Evolutionary conservation across 1,284 basidiomycete species (phyloP).

Genomic region (Polyporus tsugae): DNA sequence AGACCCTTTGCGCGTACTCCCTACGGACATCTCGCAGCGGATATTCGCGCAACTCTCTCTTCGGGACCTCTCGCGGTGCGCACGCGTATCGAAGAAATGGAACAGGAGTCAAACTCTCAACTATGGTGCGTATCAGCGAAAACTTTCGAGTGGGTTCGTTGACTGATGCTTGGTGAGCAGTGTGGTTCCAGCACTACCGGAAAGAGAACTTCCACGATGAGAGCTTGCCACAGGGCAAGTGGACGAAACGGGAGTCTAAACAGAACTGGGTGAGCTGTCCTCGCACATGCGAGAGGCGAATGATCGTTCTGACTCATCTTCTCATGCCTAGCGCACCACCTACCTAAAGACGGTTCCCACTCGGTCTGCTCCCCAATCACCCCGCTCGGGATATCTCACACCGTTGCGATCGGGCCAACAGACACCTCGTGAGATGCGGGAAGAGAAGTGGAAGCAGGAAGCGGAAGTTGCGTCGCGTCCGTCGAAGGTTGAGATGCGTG

Average conservation of each 20-base stretch:
- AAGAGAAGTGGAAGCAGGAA: constrained; percentile 76
- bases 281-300: not conserved
- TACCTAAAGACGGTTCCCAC: constrained; percentile 58
- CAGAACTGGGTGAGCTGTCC: constrained; percentile 75
- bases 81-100: constrained; percentile 87
- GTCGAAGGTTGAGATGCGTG: constrained; percentile 84
- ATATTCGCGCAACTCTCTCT: constrained; percentile 77
- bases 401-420: constrained; percentile 68
- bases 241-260: constrained; percentile 87
- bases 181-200: constrained; percentile 90
- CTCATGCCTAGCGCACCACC: constrained; percentile 56
- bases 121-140: constrained; percentile 67
- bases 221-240: constrained; percentile 79
- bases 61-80: constrained; percentile 75
- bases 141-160: not conserved
- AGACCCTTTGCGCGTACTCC: constrained; percentile 77
- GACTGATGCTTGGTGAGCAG: constrained; percentile 48
- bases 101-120: constrained; percentile 87
- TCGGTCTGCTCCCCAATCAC: constrained; percentile 52
- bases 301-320: not conserved
- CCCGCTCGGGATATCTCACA: constrained; percentile 57
- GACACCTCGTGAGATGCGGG: constrained; percentile 79
- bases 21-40: constrained; percentile 81
- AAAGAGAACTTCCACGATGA: constrained; percentile 84
- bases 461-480: constrained; percentile 61